Base-by-base conservation (phyloP, 2,329 filamentous ascomycete genomes). In the Colletotrichum tropicale region DNA sequence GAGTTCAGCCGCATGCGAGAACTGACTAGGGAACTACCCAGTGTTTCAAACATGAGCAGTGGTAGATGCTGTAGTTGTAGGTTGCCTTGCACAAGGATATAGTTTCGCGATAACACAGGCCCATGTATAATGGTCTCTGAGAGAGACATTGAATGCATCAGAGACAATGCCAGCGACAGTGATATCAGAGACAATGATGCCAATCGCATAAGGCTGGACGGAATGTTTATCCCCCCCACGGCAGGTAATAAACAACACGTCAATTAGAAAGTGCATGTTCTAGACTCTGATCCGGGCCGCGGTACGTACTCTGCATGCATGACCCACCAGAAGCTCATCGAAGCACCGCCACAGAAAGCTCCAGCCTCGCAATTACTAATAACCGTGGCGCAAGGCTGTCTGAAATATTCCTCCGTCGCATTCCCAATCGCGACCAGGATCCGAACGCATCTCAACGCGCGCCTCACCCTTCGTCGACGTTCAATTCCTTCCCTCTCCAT, bases 321-420 rank as follows among this genome's bases (percentile, higher is more conserved):
- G 24, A 43, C 18, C 43, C 68, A 38, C 52, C 16, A 62, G 70
- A 69, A 55, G 34, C 36, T 48, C 30, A 38, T 43, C 32, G 43
- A 58, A 58, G 30, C 66, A 15, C 13, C 13, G 28, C 43, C 43
- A 65, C 56, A 34, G 4, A 38, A 8, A 67, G 56, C 43, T 56
- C 34, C 70, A 75, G 73, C 73, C 73, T 65, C 73, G n/a, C 2
- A 8, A 68, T 75, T 75, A 75, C 38, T 75, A 68, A 75, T 75
- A 18, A 2, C 4, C 12, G 68, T 75, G 70, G 76, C 75, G 71
- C 61, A 65, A 77, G 75, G 71, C 75, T 77, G 34, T 43, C 70
- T 70, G 68, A 70, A 71, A 75, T 68, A 36, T 75, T 72, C 24
- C 72, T 66, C 38, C 56, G 66, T 73, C 76, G 55, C 74, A 70